A percentile compares a stretch with the other conserved stretches of the same genome.
phyloP scores from a whole-genome alignment of 495 filamentous ascomycete species.

The Aspergillus sparsus region DNA sequence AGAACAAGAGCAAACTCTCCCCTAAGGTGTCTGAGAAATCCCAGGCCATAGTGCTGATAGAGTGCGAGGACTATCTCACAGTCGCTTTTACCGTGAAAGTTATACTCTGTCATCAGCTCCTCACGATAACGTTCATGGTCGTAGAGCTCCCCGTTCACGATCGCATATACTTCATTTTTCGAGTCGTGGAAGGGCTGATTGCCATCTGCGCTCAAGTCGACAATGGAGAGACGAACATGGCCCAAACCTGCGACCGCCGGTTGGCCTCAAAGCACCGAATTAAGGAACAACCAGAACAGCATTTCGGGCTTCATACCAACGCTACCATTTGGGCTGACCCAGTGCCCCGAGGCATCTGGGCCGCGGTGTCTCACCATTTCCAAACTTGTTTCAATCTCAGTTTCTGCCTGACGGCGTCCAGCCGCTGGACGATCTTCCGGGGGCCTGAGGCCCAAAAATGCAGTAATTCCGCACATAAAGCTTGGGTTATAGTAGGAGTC shows the following conservation, averaged over 20 bases:
- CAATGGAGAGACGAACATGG: slow-evolving; percentile 52
- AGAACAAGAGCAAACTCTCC: slow-evolving; percentile 55
- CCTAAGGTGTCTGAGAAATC: slow-evolving; percentile 47
- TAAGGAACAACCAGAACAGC: no score
- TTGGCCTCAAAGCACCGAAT: no score
- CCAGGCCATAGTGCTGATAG: slow-evolving; percentile 48
- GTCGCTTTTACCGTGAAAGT: slow-evolving; percentile 45
- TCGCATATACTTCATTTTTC: slow-evolving; percentile 45
- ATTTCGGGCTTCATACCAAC: no score
- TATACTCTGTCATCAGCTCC: slow-evolving; percentile 36
- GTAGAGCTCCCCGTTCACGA: slow-evolving; percentile 60
- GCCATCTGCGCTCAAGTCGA: slow-evolving; percentile 48
- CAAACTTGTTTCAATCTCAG: slow-evolving; percentile 29
- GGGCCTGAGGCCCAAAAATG: background rate
- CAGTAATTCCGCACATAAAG: slow-evolving; percentile 13
- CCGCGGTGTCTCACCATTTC: slow-evolving; percentile 50
- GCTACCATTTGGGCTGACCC: slow-evolving; percentile 44
- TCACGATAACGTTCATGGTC: slow-evolving; percentile 45
- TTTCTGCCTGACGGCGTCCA: background rate
- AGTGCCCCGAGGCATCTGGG: slow-evolving; percentile 48
- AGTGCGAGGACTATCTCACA: slow-evolving; percentile 53
- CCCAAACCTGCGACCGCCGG: slow-evolving; percentile 42
- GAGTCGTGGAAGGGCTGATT: slow-evolving; percentile 48
- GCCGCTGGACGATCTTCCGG: background rate
- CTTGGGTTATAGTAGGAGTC: no score